Percentiles rank a stretch among this genome's conserved stretches.
Evolutionary conservation across 345 rosid genomes (phyloP).

Genomic region (Dovyalis caffra): DNA sequence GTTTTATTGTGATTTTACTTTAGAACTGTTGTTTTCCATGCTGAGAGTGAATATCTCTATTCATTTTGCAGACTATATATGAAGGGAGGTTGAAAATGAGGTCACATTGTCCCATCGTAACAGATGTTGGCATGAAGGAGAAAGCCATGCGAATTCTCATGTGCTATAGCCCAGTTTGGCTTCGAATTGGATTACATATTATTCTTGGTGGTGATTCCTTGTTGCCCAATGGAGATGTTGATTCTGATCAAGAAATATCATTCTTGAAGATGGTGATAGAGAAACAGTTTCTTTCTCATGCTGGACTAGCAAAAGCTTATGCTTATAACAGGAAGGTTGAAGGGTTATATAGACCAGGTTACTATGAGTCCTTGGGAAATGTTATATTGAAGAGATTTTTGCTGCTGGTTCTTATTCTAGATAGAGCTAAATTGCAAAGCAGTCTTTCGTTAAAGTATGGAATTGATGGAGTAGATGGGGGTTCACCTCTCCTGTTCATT

Average conservation of each 20-base stretch:
- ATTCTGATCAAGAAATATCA: slow-evolving; percentile 51
- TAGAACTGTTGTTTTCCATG: background rate
- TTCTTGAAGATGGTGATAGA: slow-evolving; percentile 78
- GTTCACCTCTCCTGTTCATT: slow-evolving; percentile 73
- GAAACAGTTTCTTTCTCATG: slow-evolving; percentile 73
- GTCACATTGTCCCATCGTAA: slow-evolving; percentile 79
- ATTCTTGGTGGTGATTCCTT: slow-evolving; percentile 83
- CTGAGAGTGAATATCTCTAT: slow-evolving; percentile 4
- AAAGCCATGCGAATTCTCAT: slow-evolving; percentile 58
- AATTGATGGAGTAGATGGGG: slow-evolving; percentile 91
- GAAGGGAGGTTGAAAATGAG: slow-evolving; percentile 89
- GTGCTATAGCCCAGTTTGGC: slow-evolving; percentile 81
- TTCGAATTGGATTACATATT: slow-evolving; percentile 69
- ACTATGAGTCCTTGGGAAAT: slow-evolving; percentile 78
- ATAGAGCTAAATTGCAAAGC: slow-evolving; percentile 74
- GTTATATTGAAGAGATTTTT: slow-evolving; percentile 82
- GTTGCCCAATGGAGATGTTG: slow-evolving; percentile 49
- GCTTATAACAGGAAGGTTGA: slow-evolving; percentile 94
- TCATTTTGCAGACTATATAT: slow-evolving; percentile 65
- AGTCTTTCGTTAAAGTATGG: slow-evolving; percentile 79
- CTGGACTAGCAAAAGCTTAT: slow-evolving; percentile 67
- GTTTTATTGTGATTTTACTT: background rate
- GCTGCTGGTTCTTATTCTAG: slow-evolving; percentile 72
- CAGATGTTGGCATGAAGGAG: slow-evolving; percentile 88
- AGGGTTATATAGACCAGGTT: slow-evolving; percentile 88